A percentile compares a stretch with the other conserved stretches of the same genome.
Evolutionary conservation across 1,139 yeast genomes (phyloP).

Genomic region (Kurtzmaniella quercitrusa): DNA sequence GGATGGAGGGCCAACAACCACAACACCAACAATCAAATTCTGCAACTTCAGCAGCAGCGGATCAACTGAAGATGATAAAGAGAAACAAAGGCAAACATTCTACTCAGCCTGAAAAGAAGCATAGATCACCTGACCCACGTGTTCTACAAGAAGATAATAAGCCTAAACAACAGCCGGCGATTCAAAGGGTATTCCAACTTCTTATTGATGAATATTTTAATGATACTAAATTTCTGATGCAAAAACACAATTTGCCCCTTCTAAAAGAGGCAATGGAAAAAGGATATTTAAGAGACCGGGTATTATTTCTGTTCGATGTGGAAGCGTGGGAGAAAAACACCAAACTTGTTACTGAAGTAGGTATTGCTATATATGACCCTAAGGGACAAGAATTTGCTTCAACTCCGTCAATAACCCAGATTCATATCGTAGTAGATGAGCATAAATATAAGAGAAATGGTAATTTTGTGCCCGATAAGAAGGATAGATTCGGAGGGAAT

Average conservation of each 20-base stretch:
- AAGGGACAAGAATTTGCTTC: conserved; percentile 31
- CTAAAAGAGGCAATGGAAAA: conserved; percentile 22
- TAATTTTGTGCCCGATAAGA: conserved; percentile 60
- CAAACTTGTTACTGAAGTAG: conserved; percentile 59
- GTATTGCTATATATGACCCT: conserved; percentile 66
- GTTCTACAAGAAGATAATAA: neutral
- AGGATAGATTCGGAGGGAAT: conserved; percentile 56
- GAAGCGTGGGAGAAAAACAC: conserved; percentile 60
- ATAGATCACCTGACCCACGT: neutral
- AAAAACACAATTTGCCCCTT: conserved; percentile 12
- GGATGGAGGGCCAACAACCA: too few species aligned
- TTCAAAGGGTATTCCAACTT: conserved; percentile 1
- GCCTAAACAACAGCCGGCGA: neutral
- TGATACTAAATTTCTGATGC: conserved; percentile 15
- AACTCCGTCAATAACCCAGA: conserved; percentile 44
- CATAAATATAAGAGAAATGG: conserved; percentile 44
- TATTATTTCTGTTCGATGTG: conserved; percentile 57
- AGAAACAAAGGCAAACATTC: neutral
- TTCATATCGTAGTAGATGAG: conserved; percentile 61
- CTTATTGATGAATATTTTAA: conserved; percentile 15
- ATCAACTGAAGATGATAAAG: neutral
- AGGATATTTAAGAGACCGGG: conserved; percentile 28
- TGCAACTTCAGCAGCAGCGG: neutral
- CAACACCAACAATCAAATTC: too few species aligned
- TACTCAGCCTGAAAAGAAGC: neutral